Base-by-base conservation (phyloP, 345 rosid species). In the Salix brachista region DNA sequence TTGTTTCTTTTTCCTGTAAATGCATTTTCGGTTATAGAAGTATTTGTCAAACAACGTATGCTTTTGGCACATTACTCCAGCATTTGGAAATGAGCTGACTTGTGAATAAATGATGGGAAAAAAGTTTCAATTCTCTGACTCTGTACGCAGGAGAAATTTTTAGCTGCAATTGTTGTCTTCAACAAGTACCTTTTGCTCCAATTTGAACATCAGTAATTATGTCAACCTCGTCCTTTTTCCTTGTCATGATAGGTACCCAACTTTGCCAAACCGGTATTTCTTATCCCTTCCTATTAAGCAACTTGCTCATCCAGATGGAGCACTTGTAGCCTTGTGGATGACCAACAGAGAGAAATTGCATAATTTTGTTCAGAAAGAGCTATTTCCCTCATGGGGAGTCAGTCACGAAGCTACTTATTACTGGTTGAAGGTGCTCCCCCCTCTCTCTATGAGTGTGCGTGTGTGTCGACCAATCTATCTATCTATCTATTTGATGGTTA, bases 311-410 rank as follows among this genome's bases (percentile, higher is more conserved):
- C 69, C 72, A 61, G 90, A 83, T 54, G 98, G 98, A 68, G 92
- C 97, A 46, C 91, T 94, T 37, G 91, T 94, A 66, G 97, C 93
- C 80, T 85, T 94, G 71, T 94, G 98, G 98, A 90, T 91, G 79
- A 94, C 98, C 19, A 92, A 92, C 73, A 88, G 97, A 82, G 94
- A 94, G 85, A 92, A 92, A 71, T 80, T 91, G 79, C 94, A 81
- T 13, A 81, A 69, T 75, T 91, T 94, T 67, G 91, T 90, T 61
- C 87, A 88, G 88, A 85, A 87, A 82, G 97, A 92, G 86, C 84
- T 92, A 44, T 91, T 90, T 76, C 92, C 95, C 42, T 76, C 88
- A 46, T 92, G 97, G 97, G 97, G 92, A 81, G 86, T 91, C 70
- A 84, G 71, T 77, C 85, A 77, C 80, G 81, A 58, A 13, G 88